These are phyloP conservation scores for Papilionanthe hybrid DNA, from an alignment of 116 monocot genomes.

Conservation along the genomic window DNA sequence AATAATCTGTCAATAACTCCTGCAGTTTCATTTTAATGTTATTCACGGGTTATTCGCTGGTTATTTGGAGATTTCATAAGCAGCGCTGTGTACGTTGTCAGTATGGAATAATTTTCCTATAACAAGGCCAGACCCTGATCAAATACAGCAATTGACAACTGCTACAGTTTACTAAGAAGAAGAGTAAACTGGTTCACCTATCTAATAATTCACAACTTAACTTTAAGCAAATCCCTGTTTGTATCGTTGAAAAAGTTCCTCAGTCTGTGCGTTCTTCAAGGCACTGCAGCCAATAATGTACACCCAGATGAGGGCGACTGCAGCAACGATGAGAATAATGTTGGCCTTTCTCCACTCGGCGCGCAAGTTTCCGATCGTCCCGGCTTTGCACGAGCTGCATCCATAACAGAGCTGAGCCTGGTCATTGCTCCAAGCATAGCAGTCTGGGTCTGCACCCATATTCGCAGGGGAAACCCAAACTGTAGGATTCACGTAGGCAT, in stretches of 20 bases:
- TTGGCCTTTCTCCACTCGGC: conserved; percentile 80
- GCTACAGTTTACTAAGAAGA: too few relatives aligned
- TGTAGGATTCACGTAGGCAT: conserved; percentile 75
- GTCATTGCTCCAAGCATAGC: conserved; percentile 76
- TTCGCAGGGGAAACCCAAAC: conserved; percentile 69
- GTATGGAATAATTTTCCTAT: too few relatives aligned
- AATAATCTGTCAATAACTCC: too few relatives aligned
- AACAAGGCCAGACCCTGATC: too few relatives aligned
- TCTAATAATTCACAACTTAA: too few relatives aligned
- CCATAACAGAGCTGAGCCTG: conserved; percentile 66
- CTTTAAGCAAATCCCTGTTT: conserved; percentile 44
- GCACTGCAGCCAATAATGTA: conserved; percentile 90
- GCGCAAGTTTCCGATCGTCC: conserved; percentile 67
- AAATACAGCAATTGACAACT: too few relatives aligned
- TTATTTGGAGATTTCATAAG: too few relatives aligned
- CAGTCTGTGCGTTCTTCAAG: conserved; percentile 75
- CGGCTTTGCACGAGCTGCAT: conserved; percentile 83
- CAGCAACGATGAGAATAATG: conserved; percentile 54
- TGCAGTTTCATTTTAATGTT: too few relatives aligned
- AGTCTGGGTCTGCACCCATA: conserved; percentile 57
- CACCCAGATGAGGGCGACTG: conserved; percentile 66
- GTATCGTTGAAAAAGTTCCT: conserved; percentile 77
- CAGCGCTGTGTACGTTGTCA: too few relatives aligned
- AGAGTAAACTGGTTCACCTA: too few relatives aligned
- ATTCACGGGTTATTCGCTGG: too few relatives aligned